Evolutionary conservation across 2,329 filamentous ascomycete species (phyloP).

Genomic region (Orbilia quercus): DNA sequence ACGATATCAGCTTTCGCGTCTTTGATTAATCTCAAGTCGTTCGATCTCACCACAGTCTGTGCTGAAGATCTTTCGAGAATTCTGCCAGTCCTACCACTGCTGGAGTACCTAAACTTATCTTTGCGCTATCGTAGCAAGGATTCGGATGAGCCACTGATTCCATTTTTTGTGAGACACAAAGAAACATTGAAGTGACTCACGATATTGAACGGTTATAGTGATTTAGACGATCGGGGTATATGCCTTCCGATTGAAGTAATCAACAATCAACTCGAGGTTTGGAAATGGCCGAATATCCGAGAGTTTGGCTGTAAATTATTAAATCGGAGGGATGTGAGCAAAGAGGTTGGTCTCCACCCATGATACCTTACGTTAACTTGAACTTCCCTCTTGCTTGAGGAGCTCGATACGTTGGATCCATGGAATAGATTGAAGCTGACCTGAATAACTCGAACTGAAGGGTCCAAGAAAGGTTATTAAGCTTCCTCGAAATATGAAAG

Average conservation of each 20-base stretch:
- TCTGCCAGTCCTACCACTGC: not conserved
- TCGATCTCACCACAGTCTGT: not conserved
- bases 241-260: not conserved
- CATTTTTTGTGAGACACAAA: not conserved
- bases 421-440: no score
- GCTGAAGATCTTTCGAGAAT: not conserved
- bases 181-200: not conserved
- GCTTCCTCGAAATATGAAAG: not conserved
- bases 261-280: not conserved
- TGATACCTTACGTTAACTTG: no score
- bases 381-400: no score
- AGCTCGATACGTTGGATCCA: no score
- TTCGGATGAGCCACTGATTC: not conserved
- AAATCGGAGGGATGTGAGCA: not conserved
- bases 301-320: not conserved
- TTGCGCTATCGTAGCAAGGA: not conserved
- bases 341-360: not conserved
- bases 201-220: no score
- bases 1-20: not conserved
- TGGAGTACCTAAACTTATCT: not conserved
- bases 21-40: not conserved
- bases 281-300: slow-evolving; percentile 6
- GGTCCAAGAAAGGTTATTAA: not conserved
- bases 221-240: no score
- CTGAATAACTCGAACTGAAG: no score